Evolutionary conservation across 768 basidiomycete species (phyloP).

Genomic region (Kwoniella europaea): DNA sequence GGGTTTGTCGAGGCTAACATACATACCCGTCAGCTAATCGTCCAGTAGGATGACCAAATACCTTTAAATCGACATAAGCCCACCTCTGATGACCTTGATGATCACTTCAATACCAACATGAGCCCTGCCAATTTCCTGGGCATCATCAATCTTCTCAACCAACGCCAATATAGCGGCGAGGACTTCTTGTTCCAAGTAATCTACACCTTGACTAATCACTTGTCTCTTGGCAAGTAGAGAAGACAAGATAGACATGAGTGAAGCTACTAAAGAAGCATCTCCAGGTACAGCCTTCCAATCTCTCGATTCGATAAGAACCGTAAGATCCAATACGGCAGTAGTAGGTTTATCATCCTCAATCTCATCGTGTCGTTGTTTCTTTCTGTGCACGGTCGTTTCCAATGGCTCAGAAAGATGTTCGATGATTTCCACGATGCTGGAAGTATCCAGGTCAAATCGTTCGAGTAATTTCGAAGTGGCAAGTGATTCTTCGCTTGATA

Average conservation of each 20-base stretch:
- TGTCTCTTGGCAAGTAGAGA: constrained; percentile 66
- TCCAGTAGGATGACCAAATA: too few relatives aligned
- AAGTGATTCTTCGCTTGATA: constrained; percentile 30
- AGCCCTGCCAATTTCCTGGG: constrained; percentile 53
- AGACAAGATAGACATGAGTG: constrained; percentile 73
- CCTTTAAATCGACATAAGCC: too few relatives aligned
- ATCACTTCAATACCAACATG: constrained; percentile 77
- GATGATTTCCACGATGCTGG: constrained; percentile 29
- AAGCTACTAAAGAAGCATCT: constrained; percentile 72
- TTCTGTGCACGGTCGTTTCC: constrained; percentile 31
- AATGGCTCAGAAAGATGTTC: constrained; percentile 31
- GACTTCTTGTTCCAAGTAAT: constrained; percentile 79
- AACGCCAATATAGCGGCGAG: constrained; percentile 70
- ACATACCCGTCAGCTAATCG: background rate
- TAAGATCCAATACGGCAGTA: constrained; percentile 41
- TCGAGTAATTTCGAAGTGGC: constrained; percentile 23
- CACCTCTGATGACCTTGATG: constrained; percentile 83
- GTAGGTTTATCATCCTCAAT: constrained; percentile 21
- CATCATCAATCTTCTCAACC: constrained; percentile 55
- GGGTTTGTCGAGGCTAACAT: constrained; percentile 80
- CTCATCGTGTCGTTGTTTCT: constrained; percentile 64
- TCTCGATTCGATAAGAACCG: constrained; percentile 67
- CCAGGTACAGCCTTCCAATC: constrained; percentile 70
- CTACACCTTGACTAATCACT: constrained; percentile 67
- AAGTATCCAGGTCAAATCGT: constrained; percentile 27